Evolutionary conservation across 164 flowering plant genomes (phyloP), one percentile per base, ranked within the genome.

Genomic region (Magnolia kwangsiensis): DNA sequence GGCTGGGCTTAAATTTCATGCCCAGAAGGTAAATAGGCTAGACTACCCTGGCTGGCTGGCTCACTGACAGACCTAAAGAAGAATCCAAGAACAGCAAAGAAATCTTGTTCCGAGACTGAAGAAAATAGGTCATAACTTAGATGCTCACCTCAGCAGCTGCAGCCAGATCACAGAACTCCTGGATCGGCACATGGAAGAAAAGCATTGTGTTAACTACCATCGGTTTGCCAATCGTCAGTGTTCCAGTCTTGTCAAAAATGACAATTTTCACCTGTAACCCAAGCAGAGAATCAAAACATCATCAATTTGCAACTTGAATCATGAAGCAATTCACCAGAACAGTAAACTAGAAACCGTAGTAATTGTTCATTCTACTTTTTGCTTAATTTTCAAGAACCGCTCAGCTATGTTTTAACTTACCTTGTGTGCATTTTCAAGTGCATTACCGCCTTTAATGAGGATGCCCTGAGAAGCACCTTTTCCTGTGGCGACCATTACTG

Each of bases 401-500:
- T 65, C 19, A 16, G 21, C 69, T 21, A 11, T 31, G 16, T 6
- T 1, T 19, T 37, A 37, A 19, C 80, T 72, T 86, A 85, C 99
- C 97, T 92, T 91, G 73, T 94, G 96, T 58, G 98, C 94, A 51
- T 88, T 92, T 80, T 96, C 90, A 65, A 96, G 90, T 66, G 97
- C 97, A 88, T 84, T 82, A 77, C 97, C 99, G 72, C 99, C 99
- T 82, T 96, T 96, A 72, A 96, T 94, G 20, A 96, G 91, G 67
- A 96, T 93, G 72, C 99, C 99, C 81, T 82, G 90, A 51, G 97
- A 88, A 83, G 99, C 99, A 79, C 99, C 97, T 78, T 87, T 90
- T 14, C 98, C 98, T 5, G 98, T 91, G 59, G 98, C 95, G 80
- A 94, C 98, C 98, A 96, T 94, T 69, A 94, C 92, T 7, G 99